phyloP scores from a whole-genome alignment of 495 filamentous ascomycete genomes.

The Aspergillus campestris region DNA sequence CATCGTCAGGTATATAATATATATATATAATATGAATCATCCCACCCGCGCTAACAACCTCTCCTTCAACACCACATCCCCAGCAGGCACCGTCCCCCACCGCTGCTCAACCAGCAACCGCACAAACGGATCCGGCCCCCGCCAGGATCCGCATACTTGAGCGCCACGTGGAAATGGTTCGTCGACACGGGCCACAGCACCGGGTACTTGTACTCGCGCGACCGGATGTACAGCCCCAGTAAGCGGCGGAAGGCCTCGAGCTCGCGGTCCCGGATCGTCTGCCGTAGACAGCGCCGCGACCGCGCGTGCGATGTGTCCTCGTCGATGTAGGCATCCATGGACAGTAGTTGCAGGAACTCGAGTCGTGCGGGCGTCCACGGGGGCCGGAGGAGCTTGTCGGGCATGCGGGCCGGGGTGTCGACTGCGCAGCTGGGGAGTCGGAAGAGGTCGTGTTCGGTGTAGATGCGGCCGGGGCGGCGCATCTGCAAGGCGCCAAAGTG shows the following conservation, averaged over 20 bases:
- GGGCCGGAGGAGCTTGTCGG: constrained; percentile 30
- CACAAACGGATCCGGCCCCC: constrained; percentile 28
- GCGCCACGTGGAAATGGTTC: constrained; percentile 18
- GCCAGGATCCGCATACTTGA: constrained; percentile 13
- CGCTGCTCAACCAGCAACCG: constrained; percentile 21
- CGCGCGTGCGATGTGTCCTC: constrained; percentile 16
- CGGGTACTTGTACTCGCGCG: constrained; percentile 23
- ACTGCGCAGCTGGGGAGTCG: constrained; percentile 21
- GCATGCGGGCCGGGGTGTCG: constrained; percentile 22
- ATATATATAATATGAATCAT: neutral
- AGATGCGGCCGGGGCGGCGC: constrained; percentile 14
- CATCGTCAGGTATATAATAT: too few relatives aligned
- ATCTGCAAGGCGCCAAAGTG: constrained; percentile 29
- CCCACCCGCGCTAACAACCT: constrained; percentile 9
- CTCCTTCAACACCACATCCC: constrained; percentile 17
- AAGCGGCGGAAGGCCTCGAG: constrained; percentile 25
- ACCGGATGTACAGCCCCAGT: constrained; percentile 20
- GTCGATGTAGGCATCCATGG: constrained; percentile 28
- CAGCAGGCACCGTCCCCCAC: constrained; percentile 23
- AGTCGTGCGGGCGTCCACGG: constrained; percentile 38
- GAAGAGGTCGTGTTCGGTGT: constrained; percentile 22
- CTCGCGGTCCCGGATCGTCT: constrained; percentile 28
- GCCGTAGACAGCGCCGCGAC: constrained; percentile 16
- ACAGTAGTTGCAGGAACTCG: constrained; percentile 31
- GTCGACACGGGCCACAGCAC: constrained; percentile 23